Percentiles rank a stretch among this genome's conserved stretches.
Conservation (phyloP, 768 basidiomycete genomes). For the Suillus discolor region DNA sequence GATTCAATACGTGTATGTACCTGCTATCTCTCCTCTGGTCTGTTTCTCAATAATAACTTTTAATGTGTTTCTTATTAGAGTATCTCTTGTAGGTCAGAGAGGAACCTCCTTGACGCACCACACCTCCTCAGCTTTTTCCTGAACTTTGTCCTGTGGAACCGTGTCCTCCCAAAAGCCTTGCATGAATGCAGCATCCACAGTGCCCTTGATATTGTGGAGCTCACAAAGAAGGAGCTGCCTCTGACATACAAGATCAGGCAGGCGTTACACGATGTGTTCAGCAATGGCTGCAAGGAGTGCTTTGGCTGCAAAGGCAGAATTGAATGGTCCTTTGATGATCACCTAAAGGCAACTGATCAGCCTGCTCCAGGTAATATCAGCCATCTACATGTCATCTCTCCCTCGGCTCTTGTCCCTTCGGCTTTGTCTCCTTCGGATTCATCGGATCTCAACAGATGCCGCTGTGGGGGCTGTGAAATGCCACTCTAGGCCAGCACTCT, state of each 20-base stretch:
- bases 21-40: too few relatives aligned
- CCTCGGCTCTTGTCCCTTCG: too few relatives aligned
- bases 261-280: conserved; percentile 47
- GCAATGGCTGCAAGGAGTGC: conserved; percentile 46
- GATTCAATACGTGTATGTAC: too few relatives aligned
- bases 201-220: conserved; percentile 45
- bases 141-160: conserved; percentile 57
- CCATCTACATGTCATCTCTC: conserved; percentile 4
- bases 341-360: neutral
- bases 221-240: conserved; percentile 46
- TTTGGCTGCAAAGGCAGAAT: conserved; percentile 52
- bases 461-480: too few relatives aligned
- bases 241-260: conserved; percentile 41
- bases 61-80: neutral
- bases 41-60: conserved; percentile 16
- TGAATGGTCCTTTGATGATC: conserved; percentile 29
- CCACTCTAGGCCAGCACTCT: too few relatives aligned
- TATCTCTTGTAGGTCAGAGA: conserved; percentile 42
- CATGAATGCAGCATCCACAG: conserved; percentile 49
- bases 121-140: conserved; percentile 62
- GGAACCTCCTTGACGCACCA: conserved; percentile 51
- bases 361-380: conserved; percentile 12
- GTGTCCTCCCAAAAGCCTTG: conserved; percentile 50
- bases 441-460: too few relatives aligned
- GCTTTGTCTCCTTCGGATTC: too few relatives aligned